A percentile compares a stretch with the other conserved stretches of the same genome.
phyloP scores from a whole-genome alignment of 495 filamentous ascomycete genomes.

The Bacidia gigantensis region DNA sequence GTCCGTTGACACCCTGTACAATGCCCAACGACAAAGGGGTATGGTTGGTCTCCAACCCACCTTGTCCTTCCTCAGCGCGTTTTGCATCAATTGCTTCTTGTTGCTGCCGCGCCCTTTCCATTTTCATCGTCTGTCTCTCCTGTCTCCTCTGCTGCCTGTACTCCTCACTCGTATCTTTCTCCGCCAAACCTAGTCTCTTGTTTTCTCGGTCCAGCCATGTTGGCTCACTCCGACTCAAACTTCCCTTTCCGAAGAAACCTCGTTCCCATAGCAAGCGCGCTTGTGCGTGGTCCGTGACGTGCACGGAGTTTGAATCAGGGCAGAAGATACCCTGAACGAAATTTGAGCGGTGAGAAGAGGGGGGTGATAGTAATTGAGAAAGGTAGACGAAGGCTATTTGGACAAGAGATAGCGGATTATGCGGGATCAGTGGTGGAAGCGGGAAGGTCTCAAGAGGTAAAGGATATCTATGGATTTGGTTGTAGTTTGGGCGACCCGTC shows the following conservation, averaged over 20 bases:
- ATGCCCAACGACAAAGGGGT: too few relatives aligned
- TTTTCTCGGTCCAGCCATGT: conserved; percentile 81
- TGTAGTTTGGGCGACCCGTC: conserved; percentile 49
- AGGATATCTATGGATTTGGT: conserved; percentile 60
- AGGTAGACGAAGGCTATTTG: conserved; percentile 64
- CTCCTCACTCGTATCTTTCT: conserved; percentile 59
- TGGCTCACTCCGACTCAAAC: conserved; percentile 81
- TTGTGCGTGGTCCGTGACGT: conserved; percentile 62
- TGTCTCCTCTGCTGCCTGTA: conserved; percentile 60
- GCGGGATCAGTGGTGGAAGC: conserved; percentile 74
- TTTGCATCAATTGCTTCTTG: conserved; percentile 58
- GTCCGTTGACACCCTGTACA: too few relatives aligned
- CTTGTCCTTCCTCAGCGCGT: background rate
- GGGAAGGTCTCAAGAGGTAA: conserved; percentile 69
- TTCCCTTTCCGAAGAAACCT: conserved; percentile 93
- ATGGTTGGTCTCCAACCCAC: too few relatives aligned
- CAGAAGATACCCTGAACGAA: conserved; percentile 66
- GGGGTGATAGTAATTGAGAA: conserved; percentile 52
- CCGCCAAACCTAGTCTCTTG: conserved; percentile 47
- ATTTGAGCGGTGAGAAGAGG: conserved; percentile 48
- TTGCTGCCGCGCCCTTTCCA: conserved; percentile 76
- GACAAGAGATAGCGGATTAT: conserved; percentile 79
- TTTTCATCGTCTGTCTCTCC: conserved; percentile 72
- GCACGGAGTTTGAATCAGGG: conserved; percentile 62
- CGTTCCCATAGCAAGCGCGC: conserved; percentile 81